Conservation (phyloP, 2,329 filamentous ascomycete species). For the Diaporthe capsici region DNA sequence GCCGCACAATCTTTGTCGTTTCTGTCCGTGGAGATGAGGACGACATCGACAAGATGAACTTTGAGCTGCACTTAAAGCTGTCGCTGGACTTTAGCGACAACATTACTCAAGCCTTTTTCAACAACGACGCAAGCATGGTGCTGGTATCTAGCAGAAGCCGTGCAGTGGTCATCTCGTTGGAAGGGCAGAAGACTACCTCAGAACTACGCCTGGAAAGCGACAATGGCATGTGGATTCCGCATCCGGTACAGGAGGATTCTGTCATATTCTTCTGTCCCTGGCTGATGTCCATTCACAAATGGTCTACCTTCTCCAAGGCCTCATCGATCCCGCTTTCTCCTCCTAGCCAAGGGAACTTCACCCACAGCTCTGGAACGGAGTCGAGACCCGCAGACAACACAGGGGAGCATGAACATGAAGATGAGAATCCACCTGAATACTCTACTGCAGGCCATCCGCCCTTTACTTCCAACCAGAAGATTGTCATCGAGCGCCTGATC, state of each 20-base stretch:
- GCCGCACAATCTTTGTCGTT: background rate
- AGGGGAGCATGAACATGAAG: background rate
- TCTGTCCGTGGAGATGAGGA: no score
- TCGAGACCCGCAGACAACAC: background rate
- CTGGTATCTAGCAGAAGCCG: background rate
- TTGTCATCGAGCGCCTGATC: background rate
- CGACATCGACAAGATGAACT: no score
- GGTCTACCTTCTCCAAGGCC: background rate
- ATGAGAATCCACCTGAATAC: background rate
- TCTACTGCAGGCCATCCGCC: background rate
- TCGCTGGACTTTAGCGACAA: background rate
- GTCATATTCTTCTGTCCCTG: background rate
- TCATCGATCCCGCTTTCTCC: accelerated
- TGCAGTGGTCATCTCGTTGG: background rate
- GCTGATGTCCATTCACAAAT: background rate
- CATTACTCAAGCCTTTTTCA: background rate
- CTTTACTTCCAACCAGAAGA: background rate
- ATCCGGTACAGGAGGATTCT: background rate
- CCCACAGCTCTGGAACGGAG: background rate
- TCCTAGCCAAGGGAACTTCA: background rate
- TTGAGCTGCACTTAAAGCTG: background rate
- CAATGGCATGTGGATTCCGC: background rate
- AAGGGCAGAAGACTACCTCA: background rate
- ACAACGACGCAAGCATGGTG: background rate
- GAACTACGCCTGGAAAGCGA: background rate